Evolutionary conservation across 192 early-diverging fungal species (phyloP).

Genomic region (Coemansia sp.): DNA sequence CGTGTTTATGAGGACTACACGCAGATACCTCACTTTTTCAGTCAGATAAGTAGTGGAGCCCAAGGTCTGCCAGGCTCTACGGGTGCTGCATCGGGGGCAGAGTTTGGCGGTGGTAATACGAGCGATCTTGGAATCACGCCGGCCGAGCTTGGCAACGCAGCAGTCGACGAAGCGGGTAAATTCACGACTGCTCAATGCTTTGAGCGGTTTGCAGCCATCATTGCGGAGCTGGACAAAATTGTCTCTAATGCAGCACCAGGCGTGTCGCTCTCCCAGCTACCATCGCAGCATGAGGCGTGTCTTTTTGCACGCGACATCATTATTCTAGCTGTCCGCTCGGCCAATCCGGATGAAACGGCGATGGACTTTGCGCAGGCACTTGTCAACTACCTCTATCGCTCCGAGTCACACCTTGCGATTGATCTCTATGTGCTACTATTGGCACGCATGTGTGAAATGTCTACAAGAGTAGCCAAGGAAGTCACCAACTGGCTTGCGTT

Average conservation of each 20-base stretch:
- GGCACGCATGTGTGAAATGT: constrained; percentile 82
- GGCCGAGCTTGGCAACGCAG: constrained; percentile 4
- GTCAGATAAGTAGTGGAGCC: constrained; percentile 46
- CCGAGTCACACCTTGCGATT: constrained; percentile 70
- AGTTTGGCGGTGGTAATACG: constrained; percentile 3
- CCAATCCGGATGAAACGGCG: constrained; percentile 75
- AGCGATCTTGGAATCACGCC: constrained; percentile 8
- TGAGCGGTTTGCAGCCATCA: constrained; percentile 57
- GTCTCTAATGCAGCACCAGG: constrained; percentile 52
- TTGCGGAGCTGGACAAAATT: constrained; percentile 80
- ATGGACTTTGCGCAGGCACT: constrained; percentile 88
- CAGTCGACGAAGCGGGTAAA: constrained; percentile 11
- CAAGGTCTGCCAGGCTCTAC: constrained; percentile 10
- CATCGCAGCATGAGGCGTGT: constrained; percentile 78
- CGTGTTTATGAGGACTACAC: constrained; percentile 88
- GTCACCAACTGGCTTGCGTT: constrained; percentile 91
- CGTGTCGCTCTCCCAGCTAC: constrained; percentile 63
- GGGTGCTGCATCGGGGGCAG: background rate
- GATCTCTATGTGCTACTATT: constrained; percentile 84
- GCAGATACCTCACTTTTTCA: constrained; percentile 63
- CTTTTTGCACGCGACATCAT: constrained; percentile 73
- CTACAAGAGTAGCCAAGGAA: constrained; percentile 77
- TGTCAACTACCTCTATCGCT: constrained; percentile 81
- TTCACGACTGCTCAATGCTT: constrained; percentile 45
- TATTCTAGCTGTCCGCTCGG: constrained; percentile 67